Percentiles rank a stretch among this genome's conserved stretches.
Evolutionary conservation across 805 yeast species (phyloP).

Genomic region (Candida krabiensis): DNA sequence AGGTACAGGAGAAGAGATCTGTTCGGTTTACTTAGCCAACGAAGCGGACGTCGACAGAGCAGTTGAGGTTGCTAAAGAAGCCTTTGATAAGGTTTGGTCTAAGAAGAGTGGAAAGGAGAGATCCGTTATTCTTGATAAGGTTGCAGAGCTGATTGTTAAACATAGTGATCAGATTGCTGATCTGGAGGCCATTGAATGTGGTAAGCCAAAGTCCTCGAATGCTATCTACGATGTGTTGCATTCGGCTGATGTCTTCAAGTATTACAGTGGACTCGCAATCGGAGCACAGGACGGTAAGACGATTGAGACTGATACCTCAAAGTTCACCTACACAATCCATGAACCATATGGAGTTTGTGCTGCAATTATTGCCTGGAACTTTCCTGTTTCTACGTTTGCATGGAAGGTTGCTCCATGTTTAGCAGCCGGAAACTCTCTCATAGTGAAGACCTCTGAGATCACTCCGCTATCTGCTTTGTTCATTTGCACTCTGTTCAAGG

Average conservation of each 20-base stretch:
- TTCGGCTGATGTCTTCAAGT: slow-evolving; percentile 55
- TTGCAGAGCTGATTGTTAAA: slow-evolving; percentile 50
- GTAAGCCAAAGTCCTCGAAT: slow-evolving; percentile 53
- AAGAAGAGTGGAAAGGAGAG: slow-evolving; percentile 45
- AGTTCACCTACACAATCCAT: slow-evolving; percentile 60
- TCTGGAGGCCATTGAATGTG: slow-evolving; percentile 59
- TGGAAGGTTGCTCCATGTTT: slow-evolving; percentile 72
- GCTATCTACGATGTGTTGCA: slow-evolving; percentile 61
- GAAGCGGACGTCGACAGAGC: slow-evolving; percentile 55
- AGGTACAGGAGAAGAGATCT: slow-evolving; percentile 50
- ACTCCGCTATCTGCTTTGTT: slow-evolving; percentile 67
- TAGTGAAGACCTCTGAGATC: slow-evolving; percentile 63
- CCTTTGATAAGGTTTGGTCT: slow-evolving; percentile 50
- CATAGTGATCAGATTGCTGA: slow-evolving; percentile 52
- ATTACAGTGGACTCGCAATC: slow-evolving; percentile 77
- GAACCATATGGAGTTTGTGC: slow-evolving; percentile 74
- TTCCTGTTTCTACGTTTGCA: slow-evolving; percentile 65
- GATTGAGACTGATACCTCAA: slow-evolving; percentile 56
- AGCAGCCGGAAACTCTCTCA: slow-evolving; percentile 65
- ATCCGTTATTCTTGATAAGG: slow-evolving; percentile 45
- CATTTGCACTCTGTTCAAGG: slow-evolving; percentile 50
- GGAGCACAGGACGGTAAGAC: slow-evolving; percentile 60
- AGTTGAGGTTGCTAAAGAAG: slow-evolving; percentile 50
- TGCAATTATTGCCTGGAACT: slow-evolving; percentile 73
- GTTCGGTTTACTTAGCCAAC: slow-evolving; percentile 51